Conservation (phyloP, 83 land plant genomes). For the Isoetes engelmannii region DNA sequence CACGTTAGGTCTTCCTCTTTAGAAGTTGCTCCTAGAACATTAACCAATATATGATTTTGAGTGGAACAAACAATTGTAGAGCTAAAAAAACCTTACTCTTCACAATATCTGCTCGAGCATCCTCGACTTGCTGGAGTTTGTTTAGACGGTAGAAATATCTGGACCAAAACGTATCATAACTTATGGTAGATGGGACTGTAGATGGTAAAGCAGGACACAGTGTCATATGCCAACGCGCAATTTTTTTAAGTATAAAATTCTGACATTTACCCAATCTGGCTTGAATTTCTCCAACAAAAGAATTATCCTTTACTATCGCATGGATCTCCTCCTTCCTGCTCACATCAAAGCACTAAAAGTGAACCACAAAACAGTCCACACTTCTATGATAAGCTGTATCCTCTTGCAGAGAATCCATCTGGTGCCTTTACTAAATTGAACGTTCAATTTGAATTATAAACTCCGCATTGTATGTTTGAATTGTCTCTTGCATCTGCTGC, state of each 20-base stretch:
- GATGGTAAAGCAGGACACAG: background rate
- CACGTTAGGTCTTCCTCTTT: constrained; percentile 66
- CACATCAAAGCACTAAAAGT: background rate
- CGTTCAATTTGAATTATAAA: too few species aligned
- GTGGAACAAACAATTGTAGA: too few species aligned
- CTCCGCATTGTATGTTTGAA: too few species aligned
- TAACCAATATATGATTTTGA: background rate
- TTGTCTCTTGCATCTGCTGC: too few species aligned
- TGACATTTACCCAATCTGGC: constrained; percentile 30
- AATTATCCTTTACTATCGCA: constrained; percentile 37
- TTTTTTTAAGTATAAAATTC: background rate
- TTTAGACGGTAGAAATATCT: constrained; percentile 68
- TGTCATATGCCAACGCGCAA: background rate
- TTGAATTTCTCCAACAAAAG: constrained; percentile 43
- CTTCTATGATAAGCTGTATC: too few species aligned
- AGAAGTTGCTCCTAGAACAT: constrained; percentile 40
- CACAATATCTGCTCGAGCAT: constrained; percentile 62
- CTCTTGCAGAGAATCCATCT: too few species aligned
- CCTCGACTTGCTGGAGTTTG: constrained; percentile 76
- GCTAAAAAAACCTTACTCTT: constrained; percentile 35
- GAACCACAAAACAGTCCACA: background rate
- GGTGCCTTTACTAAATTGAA: too few species aligned
- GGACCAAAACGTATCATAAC: constrained; percentile 63
- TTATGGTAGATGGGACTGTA: constrained; percentile 52
- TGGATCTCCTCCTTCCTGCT: constrained; percentile 53